These are phyloP conservation scores for Solanum megistacrolobum DNA, from an alignment of 257 asterid species.

Conservation along the genomic window DNA sequence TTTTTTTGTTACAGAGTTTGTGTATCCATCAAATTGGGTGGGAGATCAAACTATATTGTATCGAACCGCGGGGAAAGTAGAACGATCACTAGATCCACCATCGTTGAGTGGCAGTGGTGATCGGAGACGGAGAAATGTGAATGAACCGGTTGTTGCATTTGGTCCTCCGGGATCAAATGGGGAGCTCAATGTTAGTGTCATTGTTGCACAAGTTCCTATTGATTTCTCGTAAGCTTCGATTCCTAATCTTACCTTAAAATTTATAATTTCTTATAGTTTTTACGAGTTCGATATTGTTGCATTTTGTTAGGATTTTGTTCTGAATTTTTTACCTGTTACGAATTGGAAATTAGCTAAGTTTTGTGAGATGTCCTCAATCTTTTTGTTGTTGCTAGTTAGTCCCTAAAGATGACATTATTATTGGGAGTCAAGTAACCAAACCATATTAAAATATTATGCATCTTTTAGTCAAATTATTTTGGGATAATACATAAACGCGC, in stretches of 20 bases:
- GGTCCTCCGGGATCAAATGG: conserved; percentile 96
- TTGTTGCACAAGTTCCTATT: conserved; percentile 58
- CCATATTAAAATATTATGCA: background rate
- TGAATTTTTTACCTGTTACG: background rate
- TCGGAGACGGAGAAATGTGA: conserved; percentile 29
- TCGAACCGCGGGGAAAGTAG: conserved; percentile 72
- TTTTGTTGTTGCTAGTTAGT: background rate
- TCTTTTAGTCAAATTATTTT: background rate
- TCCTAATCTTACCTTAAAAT: background rate
- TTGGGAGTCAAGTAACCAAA: background rate
- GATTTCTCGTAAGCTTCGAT: conserved; percentile 68
- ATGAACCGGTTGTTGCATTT: conserved; percentile 74
- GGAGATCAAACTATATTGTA: conserved; percentile 79
- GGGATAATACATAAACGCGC: fast-evolving
- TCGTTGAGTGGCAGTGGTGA: conserved; percentile 19
- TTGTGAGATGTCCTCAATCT: background rate
- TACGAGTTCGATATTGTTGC: background rate
- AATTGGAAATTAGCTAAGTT: background rate
- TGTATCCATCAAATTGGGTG: conserved; percentile 77
- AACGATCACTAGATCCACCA: conserved; percentile 68
- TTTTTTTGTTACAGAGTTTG: conserved; percentile 37
- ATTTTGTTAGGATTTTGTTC: background rate
- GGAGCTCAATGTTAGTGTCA: conserved; percentile 87
- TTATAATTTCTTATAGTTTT: background rate
- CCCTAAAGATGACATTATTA: background rate